phyloP scores from a whole-genome alignment of 805 yeast species.

The Teunomyces cretensis region DNA sequence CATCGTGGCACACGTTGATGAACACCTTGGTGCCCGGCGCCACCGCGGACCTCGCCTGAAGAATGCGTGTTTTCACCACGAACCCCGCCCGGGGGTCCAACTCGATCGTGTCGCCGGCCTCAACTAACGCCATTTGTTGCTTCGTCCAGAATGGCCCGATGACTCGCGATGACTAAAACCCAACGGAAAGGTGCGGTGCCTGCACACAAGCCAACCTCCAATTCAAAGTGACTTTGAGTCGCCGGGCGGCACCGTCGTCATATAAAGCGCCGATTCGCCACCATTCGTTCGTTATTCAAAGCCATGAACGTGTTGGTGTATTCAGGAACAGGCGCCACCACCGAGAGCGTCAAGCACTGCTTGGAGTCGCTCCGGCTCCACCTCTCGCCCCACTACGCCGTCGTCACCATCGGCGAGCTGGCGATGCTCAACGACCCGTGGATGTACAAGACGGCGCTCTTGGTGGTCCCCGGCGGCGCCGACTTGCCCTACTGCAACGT shows the following conservation, averaged over 20 bases:
- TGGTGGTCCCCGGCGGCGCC: conserved; percentile 97
- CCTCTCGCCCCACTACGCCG: conserved; percentile 88
- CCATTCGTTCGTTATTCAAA: neutral
- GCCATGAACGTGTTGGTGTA: conserved; percentile 38
- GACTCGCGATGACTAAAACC: neutral
- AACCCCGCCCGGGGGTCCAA: conserved; percentile 64
- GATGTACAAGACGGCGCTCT: conserved; percentile 71
- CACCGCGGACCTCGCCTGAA: conserved; percentile 15
- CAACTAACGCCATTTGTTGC: conserved; percentile 9
- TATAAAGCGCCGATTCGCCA: conserved; percentile 1
- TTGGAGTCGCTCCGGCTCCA: conserved; percentile 70
- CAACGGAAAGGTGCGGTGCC: neutral
- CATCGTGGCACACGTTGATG: conserved; percentile 71
- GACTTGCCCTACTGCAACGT: conserved; percentile 80
- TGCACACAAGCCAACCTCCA: neutral
- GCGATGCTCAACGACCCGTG: conserved; percentile 82
- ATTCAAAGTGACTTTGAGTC: conserved; percentile 3
- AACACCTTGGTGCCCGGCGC: conserved; percentile 57
- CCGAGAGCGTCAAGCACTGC: conserved; percentile 83
- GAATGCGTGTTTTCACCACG: conserved; percentile 65
- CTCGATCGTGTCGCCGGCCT: conserved; percentile 16
- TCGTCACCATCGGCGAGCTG: conserved; percentile 62
- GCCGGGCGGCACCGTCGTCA: neutral
- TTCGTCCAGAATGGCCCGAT: neutral
- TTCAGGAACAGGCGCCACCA: conserved; percentile 71